Conservation (phyloP, 2,329 filamentous ascomycete species). For the Pleomassaria siparia region DNA sequence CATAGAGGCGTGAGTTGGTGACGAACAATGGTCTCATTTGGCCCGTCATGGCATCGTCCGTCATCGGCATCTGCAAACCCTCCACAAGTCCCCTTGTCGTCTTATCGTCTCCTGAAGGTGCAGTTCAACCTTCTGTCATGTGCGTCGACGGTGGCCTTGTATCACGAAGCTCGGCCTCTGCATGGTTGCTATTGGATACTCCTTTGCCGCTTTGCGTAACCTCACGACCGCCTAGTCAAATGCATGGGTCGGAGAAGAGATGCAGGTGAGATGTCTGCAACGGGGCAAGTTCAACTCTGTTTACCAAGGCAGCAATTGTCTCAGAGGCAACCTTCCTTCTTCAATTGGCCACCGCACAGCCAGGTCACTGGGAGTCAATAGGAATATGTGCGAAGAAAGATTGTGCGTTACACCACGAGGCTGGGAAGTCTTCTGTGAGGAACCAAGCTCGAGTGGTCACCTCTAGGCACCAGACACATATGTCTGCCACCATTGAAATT, state of each 20-base stretch:
- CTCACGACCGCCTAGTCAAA: constrained; percentile 5
- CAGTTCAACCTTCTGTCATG: background rate
- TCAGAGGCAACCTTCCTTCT: background rate
- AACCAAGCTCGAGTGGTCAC: background rate
- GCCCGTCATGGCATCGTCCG: constrained; percentile 9
- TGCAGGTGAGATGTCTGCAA: constrained; percentile 1
- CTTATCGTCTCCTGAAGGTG: constrained; percentile 1
- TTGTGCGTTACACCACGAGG: background rate
- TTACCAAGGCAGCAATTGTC: background rate
- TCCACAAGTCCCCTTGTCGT: background rate
- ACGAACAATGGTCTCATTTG: constrained; percentile 8
- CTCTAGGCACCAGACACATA: constrained; percentile 3
- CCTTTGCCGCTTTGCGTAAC: constrained; percentile 4
- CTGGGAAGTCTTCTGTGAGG: background rate
- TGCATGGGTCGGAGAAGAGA: background rate
- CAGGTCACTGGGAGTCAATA: background rate
- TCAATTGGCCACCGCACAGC: background rate
- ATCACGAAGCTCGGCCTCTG: constrained; percentile 2
- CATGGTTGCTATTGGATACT: constrained; percentile 14
- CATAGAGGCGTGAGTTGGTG: constrained; percentile 2
- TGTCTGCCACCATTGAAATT: background rate
- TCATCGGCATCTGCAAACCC: constrained; percentile 1
- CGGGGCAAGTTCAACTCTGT: background rate
- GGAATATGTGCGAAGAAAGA: background rate
- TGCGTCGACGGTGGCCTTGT: constrained; percentile 11